phyloP scores from a whole-genome alignment of 2,329 filamentous ascomycete species.

The Fusarium metavorans region DNA sequence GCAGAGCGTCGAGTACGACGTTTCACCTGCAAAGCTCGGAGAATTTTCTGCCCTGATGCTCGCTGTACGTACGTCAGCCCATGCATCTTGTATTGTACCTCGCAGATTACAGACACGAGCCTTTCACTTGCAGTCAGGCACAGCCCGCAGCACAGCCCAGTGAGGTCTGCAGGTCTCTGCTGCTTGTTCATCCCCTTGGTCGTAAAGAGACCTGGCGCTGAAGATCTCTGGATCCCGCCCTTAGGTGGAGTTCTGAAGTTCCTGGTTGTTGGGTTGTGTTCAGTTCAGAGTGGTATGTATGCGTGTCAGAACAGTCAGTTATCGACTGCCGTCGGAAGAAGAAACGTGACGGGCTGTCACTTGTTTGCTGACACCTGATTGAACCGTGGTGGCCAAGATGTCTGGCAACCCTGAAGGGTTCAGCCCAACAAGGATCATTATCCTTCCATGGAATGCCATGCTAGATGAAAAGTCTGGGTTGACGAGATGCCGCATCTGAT shows the following conservation, averaged over 20 bases:
- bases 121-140: background rate
- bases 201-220: background rate
- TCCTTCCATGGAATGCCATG: background rate
- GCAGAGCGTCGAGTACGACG: background rate
- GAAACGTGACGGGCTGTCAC: background rate
- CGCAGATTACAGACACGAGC: background rate
- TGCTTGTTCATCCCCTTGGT: background rate
- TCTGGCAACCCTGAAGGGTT: background rate
- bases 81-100: constrained; percentile 2
- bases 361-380: background rate
- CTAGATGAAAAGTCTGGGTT: background rate
- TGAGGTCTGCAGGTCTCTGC: background rate
- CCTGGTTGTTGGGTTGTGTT: background rate
- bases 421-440: constrained; percentile 4
- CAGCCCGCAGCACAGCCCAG: background rate
- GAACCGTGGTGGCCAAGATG: background rate
- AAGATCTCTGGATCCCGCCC: background rate
- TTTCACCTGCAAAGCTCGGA: constrained; percentile 11
- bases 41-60: constrained; percentile 2
- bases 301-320: background rate
- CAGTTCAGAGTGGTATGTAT: background rate
- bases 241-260: background rate
- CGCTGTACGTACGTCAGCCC: background rate
- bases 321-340: background rate
- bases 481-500: background rate